Conservation (phyloP, 2,329 filamentous ascomycete genomes). For the Chaetomiaceae sp. region DNA sequence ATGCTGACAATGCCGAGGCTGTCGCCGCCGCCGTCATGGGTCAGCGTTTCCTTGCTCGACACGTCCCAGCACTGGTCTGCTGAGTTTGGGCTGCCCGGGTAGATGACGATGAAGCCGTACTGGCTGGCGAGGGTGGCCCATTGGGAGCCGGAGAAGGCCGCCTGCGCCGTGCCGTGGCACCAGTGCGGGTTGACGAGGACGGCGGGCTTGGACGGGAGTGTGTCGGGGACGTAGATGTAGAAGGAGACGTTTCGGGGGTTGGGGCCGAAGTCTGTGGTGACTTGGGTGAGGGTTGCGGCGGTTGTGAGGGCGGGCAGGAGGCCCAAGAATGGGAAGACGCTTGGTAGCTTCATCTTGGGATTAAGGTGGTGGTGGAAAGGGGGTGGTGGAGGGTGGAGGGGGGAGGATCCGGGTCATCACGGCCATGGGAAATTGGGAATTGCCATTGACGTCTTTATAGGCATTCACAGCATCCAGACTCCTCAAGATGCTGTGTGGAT, state of each 20-base stretch:
- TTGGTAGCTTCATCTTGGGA: slow-evolving; percentile 5
- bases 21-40: slow-evolving; percentile 48
- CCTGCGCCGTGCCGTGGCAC: slow-evolving; percentile 51
- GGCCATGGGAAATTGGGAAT: no score
- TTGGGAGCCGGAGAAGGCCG: slow-evolving; percentile 46
- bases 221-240: slow-evolving; percentile 47
- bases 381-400: not conserved
- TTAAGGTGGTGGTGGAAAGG: not conserved
- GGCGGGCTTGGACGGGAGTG: slow-evolving; percentile 40
- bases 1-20: slow-evolving; percentile 50
- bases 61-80: slow-evolving; percentile 55
- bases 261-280: slow-evolving; percentile 33
- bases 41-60: slow-evolving; percentile 44
- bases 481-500: not conserved
- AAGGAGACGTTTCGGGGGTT: slow-evolving; percentile 50
- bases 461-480: no score
- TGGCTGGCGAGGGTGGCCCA: slow-evolving; percentile 50
- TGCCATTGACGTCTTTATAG: no score
- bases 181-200: slow-evolving; percentile 55
- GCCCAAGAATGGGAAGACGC: not conserved
- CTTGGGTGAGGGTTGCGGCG: slow-evolving; percentile 16
- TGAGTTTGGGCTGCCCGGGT: slow-evolving; percentile 36
- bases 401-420: not conserved
- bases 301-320: not conserved
- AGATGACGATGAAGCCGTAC: slow-evolving; percentile 50